Base-by-base conservation (phyloP, 768 basidiomycete species). In the Lentinula lateritia region DNA sequence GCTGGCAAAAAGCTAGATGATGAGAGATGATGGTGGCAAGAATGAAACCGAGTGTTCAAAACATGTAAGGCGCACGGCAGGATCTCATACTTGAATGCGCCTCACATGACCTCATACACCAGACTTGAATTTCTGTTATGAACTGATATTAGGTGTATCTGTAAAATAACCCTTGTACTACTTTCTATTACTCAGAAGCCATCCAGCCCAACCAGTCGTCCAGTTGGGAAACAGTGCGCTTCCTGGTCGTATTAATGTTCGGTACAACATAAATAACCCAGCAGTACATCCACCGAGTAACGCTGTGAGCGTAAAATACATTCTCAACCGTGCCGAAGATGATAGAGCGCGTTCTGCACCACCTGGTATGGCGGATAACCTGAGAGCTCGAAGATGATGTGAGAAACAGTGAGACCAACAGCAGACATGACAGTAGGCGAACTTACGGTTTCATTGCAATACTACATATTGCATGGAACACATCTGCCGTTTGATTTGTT, bases 401-500 rank as follows among this genome's bases (percentile, higher is more conserved):
- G 32, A 38, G 67, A 65, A 58, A 64, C 62, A 66, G 69, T 60
- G 38, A 13, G 38, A 60, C 64, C 10, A 0, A 48, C 67, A 58
- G 59, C 62, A 64, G 60, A 35, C 52, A 62, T 28, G 3, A 28
- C 28, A 28, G 28, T 28, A 28, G 28, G 61, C 55, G 23, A 65
- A 85, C 90, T 69, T 71, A 95, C 93, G 93, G 93, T 61, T 88
- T 87, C 81, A 93, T 86, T 6, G 92, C 93, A 68, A 93, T 87
- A 61, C 83, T 76, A 70, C 90, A 92, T 66, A 95, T 90, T 34
- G 84, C 87, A 68, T 93, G 88, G 79, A 92, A 95, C 18, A 95
- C 87, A 69, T 93, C 92, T 32, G 92, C 92, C 10, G 81, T 87
- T 71, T 93, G 90, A 50, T 86, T 90, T 3, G 87, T 87, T 74